A percentile compares a stretch with the other conserved stretches of the same genome.
phyloP scores from a whole-genome alignment of 2,329 filamentous ascomycete genomes.

The Aspergillus flavus region DNA sequence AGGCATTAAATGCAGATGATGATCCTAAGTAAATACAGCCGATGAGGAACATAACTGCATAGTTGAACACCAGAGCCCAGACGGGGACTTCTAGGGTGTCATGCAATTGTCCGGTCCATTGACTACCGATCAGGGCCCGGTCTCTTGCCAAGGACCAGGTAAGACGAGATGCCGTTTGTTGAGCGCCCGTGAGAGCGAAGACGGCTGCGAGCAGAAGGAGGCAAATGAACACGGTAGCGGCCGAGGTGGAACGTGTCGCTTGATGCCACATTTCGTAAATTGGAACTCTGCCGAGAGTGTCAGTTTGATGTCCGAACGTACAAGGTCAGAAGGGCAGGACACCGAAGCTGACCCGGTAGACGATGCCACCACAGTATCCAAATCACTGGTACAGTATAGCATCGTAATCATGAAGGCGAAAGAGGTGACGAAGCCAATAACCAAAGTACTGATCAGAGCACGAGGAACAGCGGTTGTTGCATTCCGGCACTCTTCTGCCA shows the following conservation, averaged over 20 bases:
- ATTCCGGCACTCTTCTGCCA: slow-evolving; percentile 40
- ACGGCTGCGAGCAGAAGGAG: slow-evolving; percentile 1
- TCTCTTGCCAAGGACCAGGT: slow-evolving; percentile 34
- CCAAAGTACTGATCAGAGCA: slow-evolving; percentile 32
- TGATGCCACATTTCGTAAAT: slow-evolving; percentile 19
- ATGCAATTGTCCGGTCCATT: slow-evolving; percentile 20
- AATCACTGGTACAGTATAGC: slow-evolving; percentile 34
- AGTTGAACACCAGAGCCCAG: slow-evolving; percentile 24
- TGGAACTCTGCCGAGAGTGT: neutral
- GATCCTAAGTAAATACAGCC: slow-evolving; percentile 33
- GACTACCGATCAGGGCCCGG: slow-evolving; percentile 21
- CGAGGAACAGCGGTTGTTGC: slow-evolving; percentile 34
- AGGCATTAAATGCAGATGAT: slow-evolving; percentile 31
- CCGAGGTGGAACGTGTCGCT: slow-evolving; percentile 5
- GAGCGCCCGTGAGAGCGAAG: slow-evolving; percentile 26
- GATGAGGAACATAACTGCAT: slow-evolving; percentile 25
- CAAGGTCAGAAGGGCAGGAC: neutral
- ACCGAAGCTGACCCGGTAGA: slow-evolving; percentile 22
- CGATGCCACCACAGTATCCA: slow-evolving; percentile 23
- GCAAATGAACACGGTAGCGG: slow-evolving; percentile 11
- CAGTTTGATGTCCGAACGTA: slow-evolving; percentile 21
- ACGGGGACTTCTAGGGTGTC: slow-evolving; percentile 25
- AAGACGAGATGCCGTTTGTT: slow-evolving; percentile 31
- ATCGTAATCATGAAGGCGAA: slow-evolving; percentile 36
- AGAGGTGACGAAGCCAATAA: slow-evolving; percentile 29